Evolutionary conservation across 495 filamentous ascomycete genomes (phyloP).

Genomic region (Rhypophila decipiens): DNA sequence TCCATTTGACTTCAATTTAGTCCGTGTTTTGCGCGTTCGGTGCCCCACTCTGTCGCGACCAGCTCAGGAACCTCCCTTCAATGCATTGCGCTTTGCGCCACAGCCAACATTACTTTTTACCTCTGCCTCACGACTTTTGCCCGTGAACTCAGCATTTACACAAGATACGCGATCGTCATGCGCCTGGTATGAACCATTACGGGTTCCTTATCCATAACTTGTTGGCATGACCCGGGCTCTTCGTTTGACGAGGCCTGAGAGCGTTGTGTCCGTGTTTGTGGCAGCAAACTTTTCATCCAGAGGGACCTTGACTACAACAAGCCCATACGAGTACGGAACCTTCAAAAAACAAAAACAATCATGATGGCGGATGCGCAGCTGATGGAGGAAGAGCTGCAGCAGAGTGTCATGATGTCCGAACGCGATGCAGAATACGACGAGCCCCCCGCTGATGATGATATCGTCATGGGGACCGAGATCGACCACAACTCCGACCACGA

Average conservation of each 20-base stretch:
- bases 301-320: constrained; percentile 1
- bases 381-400: constrained; percentile 46
- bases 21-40: constrained; percentile 7
- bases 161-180: constrained; percentile 1
- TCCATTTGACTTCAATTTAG: not conserved
- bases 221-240: constrained; percentile 17
- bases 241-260: constrained; percentile 14
- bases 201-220: not conserved
- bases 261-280: not conserved
- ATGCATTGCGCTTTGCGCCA: constrained; percentile 12
- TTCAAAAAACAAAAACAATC: constrained; percentile 11
- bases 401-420: constrained; percentile 41
- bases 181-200: constrained; percentile 16
- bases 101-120: not conserved
- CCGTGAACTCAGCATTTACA: not conserved
- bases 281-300: not conserved
- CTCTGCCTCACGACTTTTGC: not conserved
- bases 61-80: not conserved
- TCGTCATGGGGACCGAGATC: constrained; percentile 29
- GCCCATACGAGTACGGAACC: no score
- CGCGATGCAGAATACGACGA: constrained; percentile 32
- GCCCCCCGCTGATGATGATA: constrained; percentile 14
- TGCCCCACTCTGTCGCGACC: constrained; percentile 3
- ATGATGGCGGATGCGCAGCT: constrained; percentile 45
- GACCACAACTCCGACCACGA: constrained; percentile 29